phyloP scores from a whole-genome alignment of 2,329 filamentous ascomycete genomes.

The Colletotrichum karsti region DNA sequence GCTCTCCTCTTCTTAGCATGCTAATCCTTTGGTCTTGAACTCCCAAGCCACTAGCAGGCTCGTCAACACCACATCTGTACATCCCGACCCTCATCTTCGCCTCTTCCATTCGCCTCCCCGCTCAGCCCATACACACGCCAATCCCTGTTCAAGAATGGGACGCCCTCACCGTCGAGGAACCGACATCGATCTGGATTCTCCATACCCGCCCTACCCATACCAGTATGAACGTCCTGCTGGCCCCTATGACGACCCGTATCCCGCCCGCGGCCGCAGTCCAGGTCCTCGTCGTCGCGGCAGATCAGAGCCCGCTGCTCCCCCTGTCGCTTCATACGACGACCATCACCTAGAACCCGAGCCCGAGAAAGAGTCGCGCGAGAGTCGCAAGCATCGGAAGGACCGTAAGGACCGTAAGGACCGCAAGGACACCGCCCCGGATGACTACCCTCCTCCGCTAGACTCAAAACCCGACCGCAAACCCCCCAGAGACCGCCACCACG shows the following conservation, averaged over 20 bases:
- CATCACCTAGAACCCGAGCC: not conserved
- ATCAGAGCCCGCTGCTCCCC: slow-evolving; percentile 9
- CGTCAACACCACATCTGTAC: not conserved
- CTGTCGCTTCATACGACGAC: not conserved
- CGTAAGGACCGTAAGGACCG: not conserved
- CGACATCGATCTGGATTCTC: slow-evolving; percentile 6
- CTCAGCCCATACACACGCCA: not conserved
- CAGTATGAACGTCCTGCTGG: not conserved
- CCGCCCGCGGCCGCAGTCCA: slow-evolving; percentile 16
- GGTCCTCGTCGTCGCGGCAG: slow-evolving; percentile 15
- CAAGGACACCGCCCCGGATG: not conserved
- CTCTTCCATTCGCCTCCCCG: not conserved
- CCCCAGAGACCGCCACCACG: not conserved
- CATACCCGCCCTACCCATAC: not conserved
- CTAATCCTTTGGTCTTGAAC: not conserved
- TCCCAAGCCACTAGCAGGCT: not conserved
- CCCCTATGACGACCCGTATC: not conserved
- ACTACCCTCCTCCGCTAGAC: not conserved
- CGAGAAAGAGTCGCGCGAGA: not conserved
- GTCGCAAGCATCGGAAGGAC: not conserved
- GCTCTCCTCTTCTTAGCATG: not conserved
- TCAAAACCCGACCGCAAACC: not conserved
- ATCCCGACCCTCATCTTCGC: not conserved
- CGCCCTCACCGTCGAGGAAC: slow-evolving; percentile 5
- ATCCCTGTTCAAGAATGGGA: slow-evolving; percentile 10